phyloP scores from a whole-genome alignment of 208 protist species.

The Balamuthia mandrillaris region DNA sequence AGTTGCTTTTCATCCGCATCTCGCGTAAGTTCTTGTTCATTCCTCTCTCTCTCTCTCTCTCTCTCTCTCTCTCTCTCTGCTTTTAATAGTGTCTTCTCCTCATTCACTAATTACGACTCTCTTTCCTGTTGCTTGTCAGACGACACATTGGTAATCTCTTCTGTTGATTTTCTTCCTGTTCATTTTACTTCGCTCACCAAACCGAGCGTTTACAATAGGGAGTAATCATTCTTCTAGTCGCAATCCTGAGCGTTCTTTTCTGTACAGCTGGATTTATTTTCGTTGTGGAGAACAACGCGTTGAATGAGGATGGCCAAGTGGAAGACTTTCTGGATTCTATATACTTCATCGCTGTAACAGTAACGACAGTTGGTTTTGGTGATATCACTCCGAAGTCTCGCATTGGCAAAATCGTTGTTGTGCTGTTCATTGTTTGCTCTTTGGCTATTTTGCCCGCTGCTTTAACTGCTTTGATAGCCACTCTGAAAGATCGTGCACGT shows the following conservation, averaged over 20 bases:
- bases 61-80: not conserved
- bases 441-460: not conserved
- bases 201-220: not conserved
- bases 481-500: too few species aligned
- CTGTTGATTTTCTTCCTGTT: not conserved
- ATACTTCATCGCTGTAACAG: slow-evolving; percentile 11
- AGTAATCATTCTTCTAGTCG: not conserved
- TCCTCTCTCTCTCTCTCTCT: not conserved
- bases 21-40: not conserved
- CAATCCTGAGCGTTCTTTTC: not conserved
- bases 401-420: slow-evolving; percentile 13
- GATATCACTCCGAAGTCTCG: slow-evolving; percentile 11
- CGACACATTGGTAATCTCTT: not conserved
- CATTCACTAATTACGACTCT: too few species aligned
- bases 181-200: not conserved
- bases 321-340: not conserved
- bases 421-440: not conserved
- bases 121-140: not conserved
- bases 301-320: not conserved
- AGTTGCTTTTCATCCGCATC: not conserved
- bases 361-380: slow-evolving; percentile 20
- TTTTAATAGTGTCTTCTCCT: too few species aligned
- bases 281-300: not conserved
- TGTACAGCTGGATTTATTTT: slow-evolving; percentile 1
- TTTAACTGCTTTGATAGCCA: too few species aligned